A percentile compares a stretch with the other conserved stretches of the same genome.
phyloP scores from a whole-genome alignment of 768 basidiomycete species.

The Leccinum imitatum region DNA sequence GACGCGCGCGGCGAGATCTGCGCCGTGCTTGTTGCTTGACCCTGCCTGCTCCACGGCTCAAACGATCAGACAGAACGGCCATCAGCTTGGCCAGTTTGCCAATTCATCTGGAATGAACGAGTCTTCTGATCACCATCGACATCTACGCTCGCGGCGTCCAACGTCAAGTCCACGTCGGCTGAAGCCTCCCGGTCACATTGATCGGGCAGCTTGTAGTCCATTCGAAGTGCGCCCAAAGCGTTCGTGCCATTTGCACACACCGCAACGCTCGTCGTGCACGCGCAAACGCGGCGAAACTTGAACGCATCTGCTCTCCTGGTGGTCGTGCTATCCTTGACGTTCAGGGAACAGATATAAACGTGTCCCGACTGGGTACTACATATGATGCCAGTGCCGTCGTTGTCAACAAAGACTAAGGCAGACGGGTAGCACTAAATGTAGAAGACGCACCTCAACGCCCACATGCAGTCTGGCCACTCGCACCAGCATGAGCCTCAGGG shows the following conservation, averaged over 20 bases:
- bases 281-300: conserved; percentile 77
- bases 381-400: conserved; percentile 82
- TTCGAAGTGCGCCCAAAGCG: conserved; percentile 80
- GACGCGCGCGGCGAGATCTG: conserved; percentile 50
- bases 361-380: conserved; percentile 90
- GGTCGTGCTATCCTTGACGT: conserved; percentile 27
- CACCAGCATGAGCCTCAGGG: conserved; percentile 9
- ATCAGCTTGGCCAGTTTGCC: conserved; percentile 30
- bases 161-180: conserved; percentile 52
- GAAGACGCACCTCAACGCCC: conserved; percentile 67
- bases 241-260: conserved; percentile 88
- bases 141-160: conserved; percentile 1
- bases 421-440: background rate
- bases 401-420: conserved; percentile 1
- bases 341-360: conserved; percentile 80
- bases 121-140: conserved; percentile 41
- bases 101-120: conserved; percentile 37
- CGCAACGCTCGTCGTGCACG: conserved; percentile 77
- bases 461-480: conserved; percentile 61
- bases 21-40: conserved; percentile 45
- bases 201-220: conserved; percentile 68
- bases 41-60: background rate
- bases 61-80: conserved; percentile 5
- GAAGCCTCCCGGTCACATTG: conserved; percentile 49
- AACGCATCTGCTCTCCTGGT: conserved; percentile 44